phyloP scores from a whole-genome alignment of 129 eudicot species.

The Calendula officinalis region DNA sequence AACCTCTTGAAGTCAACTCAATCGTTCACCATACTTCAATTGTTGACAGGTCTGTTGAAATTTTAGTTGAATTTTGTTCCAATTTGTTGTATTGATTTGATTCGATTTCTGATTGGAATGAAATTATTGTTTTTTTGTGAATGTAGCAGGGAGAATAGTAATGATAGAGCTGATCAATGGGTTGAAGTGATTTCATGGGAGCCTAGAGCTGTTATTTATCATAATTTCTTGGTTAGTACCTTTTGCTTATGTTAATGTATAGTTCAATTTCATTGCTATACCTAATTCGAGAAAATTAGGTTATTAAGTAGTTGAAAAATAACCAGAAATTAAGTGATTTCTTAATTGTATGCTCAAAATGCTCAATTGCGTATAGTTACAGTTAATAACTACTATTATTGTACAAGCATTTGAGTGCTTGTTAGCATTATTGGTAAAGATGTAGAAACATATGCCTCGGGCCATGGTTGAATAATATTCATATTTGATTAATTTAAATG shows the following conservation, averaged over 20 bases:
- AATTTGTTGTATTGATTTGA: conserved; percentile 23
- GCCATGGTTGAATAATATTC: neutral
- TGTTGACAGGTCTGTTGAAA: conserved; percentile 35
- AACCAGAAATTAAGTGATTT: neutral
- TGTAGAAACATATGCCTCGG: neutral
- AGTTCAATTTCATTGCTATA: neutral
- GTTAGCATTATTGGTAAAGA: neutral
- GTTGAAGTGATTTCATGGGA: conserved; percentile 90
- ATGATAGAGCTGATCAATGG: conserved; percentile 71
- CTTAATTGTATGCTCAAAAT: neutral
- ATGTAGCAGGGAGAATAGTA: conserved; percentile 28
- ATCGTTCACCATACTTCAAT: conserved; percentile 23
- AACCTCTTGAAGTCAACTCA: conserved; percentile 31
- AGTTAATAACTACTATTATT: neutral
- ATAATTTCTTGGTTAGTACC: conserved; percentile 65
- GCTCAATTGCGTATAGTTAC: conserved; percentile 2
- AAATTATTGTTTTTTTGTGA: conserved; percentile 9
- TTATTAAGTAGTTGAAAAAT: neutral
- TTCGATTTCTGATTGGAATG: conserved; percentile 8
- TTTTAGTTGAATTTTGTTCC: conserved; percentile 9
- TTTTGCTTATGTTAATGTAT: conserved; percentile 8
- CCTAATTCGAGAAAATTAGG: neutral
- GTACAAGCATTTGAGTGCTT: neutral
- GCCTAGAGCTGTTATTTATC: conserved; percentile 82
- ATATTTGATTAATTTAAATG: neutral